phyloP scores from a whole-genome alignment of 306 rosid genomes.

The Elaeagnus macrophylla region DNA sequence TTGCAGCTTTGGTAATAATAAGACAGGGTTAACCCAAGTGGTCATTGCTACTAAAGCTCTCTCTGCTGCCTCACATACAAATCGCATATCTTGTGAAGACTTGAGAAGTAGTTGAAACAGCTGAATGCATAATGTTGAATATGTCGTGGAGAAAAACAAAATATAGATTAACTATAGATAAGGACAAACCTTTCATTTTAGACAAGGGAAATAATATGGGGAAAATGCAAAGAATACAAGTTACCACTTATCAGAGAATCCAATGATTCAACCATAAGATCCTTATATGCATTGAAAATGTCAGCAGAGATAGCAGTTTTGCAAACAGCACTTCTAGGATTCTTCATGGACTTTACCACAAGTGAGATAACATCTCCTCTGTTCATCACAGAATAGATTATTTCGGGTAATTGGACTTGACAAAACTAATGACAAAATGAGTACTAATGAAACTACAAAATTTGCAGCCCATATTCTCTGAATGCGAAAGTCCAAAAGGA shows the following conservation, averaged over 20 bases:
- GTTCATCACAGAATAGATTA: slow-evolving; percentile 22
- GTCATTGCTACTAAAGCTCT: slow-evolving; percentile 84
- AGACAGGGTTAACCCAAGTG: slow-evolving; percentile 60
- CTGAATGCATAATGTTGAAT: slow-evolving; percentile 41
- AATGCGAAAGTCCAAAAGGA: slow-evolving; percentile 7
- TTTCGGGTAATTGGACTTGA: slow-evolving; percentile 1
- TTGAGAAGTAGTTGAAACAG: slow-evolving; percentile 93
- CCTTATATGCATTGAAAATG: slow-evolving; percentile 70
- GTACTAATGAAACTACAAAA: background rate
- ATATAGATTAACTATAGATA: slow-evolving; percentile 13
- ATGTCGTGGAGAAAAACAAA: slow-evolving; percentile 11
- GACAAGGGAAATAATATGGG: slow-evolving; percentile 12
- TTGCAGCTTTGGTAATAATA: slow-evolving; percentile 78
- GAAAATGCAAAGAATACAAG: slow-evolving; percentile 13
- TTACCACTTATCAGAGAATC: slow-evolving; percentile 92
- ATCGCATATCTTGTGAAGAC: slow-evolving; percentile 95
- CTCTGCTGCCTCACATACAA: slow-evolving; percentile 96
- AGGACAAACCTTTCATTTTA: slow-evolving; percentile 4
- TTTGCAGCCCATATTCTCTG: background rate
- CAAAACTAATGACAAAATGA: background rate
- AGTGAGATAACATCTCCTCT: slow-evolving; percentile 72
- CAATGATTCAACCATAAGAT: slow-evolving; percentile 64
- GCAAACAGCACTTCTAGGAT: slow-evolving; percentile 93
- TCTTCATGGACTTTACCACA: slow-evolving; percentile 74
- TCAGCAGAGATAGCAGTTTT: slow-evolving; percentile 95